Conservation (phyloP, 257 asterid species). For the Solanum verrucosum region DNA sequence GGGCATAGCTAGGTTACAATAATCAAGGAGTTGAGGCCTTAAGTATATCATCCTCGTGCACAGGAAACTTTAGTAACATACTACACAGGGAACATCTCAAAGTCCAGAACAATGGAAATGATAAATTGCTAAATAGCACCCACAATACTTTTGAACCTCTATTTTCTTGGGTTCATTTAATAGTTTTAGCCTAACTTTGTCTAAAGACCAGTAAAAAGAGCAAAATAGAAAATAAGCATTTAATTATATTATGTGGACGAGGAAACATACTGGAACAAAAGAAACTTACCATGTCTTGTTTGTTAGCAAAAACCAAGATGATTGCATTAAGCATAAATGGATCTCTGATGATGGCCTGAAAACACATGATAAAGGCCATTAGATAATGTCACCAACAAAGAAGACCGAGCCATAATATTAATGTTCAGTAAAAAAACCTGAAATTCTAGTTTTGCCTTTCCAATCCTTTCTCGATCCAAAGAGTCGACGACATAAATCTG, state of each 20-base stretch:
- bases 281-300: constrained; percentile 86
- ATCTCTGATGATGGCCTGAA: constrained; percentile 78
- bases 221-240: not conserved
- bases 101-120: not conserved
- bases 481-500: constrained; percentile 97
- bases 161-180: not conserved
- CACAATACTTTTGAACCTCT: not conserved
- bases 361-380: constrained; percentile 10
- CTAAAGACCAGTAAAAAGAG: not conserved
- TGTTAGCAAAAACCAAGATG: constrained; percentile 91
- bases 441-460: constrained; percentile 76
- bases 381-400: not conserved
- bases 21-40: not conserved
- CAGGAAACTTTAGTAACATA: not conserved
- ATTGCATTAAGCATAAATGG: constrained; percentile 96
- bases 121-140: not conserved
- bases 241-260: not conserved
- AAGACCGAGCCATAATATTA: constrained; percentile 12
- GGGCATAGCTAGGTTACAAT: not conserved
- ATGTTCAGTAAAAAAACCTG: constrained; percentile 44
- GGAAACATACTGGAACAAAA: not conserved
- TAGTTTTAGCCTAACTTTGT: not conserved
- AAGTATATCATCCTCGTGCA: not conserved
- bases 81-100: not conserved
- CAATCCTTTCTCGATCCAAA: constrained; percentile 85